A percentile compares a stretch with the other conserved stretches of the same genome.
Evolutionary conservation across 2,329 filamentous ascomycete species (phyloP).

Genomic region (Fusarium clavum): DNA sequence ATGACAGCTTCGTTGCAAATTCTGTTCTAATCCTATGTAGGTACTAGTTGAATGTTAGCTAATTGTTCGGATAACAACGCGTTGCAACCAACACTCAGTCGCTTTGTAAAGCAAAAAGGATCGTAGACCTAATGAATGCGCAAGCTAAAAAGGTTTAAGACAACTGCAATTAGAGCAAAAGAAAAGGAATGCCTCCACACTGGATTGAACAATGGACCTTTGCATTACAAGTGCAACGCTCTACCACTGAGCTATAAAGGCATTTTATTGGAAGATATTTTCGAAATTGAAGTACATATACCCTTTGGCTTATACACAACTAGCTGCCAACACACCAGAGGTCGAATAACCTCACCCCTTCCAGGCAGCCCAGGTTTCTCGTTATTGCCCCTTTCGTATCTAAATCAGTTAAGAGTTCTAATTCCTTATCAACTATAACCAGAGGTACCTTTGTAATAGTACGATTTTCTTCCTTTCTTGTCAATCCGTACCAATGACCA

Average conservation of each 20-base stretch:
- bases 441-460: not conserved
- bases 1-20: not conserved
- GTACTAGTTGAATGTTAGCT: not conserved
- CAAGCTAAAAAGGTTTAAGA: not conserved
- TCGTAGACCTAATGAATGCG: not conserved
- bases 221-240: constrained; percentile 43
- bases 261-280: not conserved
- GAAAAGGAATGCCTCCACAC: constrained; percentile 33
- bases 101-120: not conserved
- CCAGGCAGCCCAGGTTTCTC: not conserved
- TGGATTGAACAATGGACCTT: constrained; percentile 43
- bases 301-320: not conserved
- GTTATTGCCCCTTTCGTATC: not conserved
- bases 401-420: not conserved
- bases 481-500: not conserved
- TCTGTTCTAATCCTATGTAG: not conserved
- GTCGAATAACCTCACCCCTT: not conserved
- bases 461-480: not conserved
- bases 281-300: not conserved
- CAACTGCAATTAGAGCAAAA: not conserved
- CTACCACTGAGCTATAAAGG: constrained; percentile 42
- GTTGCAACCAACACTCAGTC: not conserved
- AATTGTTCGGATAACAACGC: not conserved
- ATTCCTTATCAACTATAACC: not conserved
- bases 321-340: not conserved